Evolutionary conservation across 495 filamentous ascomycete species (phyloP).

Genomic region (Penicillium nucicola): DNA sequence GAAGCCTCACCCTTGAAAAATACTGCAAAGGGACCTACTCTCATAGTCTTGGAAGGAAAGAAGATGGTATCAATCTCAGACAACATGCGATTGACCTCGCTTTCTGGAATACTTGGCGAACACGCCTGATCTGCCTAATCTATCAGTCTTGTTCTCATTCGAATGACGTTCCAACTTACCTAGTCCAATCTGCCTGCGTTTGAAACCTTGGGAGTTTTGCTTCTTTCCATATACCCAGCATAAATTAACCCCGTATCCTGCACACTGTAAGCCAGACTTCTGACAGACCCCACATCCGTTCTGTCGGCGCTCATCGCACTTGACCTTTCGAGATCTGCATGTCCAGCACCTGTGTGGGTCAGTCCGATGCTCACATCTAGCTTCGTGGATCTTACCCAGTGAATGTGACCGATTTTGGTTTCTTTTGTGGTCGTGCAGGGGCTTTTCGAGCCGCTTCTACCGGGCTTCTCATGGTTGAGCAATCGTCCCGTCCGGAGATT

Average conservation of each 20-base stretch:
- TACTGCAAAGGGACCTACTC: slow-evolving; percentile 3
- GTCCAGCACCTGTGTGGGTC: slow-evolving; percentile 6
- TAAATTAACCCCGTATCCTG: slow-evolving; percentile 3
- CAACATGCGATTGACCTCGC: slow-evolving; percentile 3
- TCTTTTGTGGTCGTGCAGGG: not conserved
- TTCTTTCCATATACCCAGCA: slow-evolving; percentile 3
- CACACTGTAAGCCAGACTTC: slow-evolving; percentile 1
- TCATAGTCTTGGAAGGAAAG: not conserved
- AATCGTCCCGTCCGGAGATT: too few relatives aligned
- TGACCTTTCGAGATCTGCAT: slow-evolving; percentile 8
- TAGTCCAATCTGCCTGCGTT: slow-evolving; percentile 4
- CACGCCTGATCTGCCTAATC: not conserved
- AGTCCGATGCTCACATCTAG: not conserved
- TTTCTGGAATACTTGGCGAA: not conserved
- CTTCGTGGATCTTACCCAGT: not conserved
- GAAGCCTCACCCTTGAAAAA: not conserved
- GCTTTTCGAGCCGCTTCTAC: too few relatives aligned
- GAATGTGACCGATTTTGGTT: slow-evolving; percentile 4
- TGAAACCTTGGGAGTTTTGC: not conserved
- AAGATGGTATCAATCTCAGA: not conserved
- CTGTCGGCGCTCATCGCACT: slow-evolving; percentile 8
- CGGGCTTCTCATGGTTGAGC: too few relatives aligned
- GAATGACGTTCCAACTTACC: not conserved
- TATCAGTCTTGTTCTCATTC: not conserved
- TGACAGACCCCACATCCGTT: slow-evolving; percentile 7